Conservation (phyloP, 176 grass and related monocot genomes). For the Oryza punctata region DNA sequence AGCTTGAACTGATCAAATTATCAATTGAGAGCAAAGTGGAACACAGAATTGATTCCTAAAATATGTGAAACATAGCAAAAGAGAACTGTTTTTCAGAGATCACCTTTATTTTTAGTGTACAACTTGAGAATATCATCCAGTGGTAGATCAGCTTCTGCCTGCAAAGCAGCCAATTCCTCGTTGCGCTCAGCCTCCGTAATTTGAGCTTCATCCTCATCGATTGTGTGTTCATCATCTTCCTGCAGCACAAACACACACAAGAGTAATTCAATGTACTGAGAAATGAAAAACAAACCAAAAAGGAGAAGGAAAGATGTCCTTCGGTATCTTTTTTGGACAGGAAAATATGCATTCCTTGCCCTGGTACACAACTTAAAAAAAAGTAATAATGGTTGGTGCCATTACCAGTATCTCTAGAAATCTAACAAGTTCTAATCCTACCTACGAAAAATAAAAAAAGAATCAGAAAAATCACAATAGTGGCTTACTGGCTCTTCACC, state of each 20-base stretch:
- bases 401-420: background rate
- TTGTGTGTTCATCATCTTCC: conserved; percentile 89
- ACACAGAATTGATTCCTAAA: conserved; percentile 5
- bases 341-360: background rate
- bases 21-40: conserved; percentile 39
- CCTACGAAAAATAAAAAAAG: background rate
- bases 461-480: conserved; percentile 28
- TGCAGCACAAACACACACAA: conserved; percentile 42
- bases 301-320: background rate
- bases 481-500: conserved; percentile 77
- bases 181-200: conserved; percentile 77
- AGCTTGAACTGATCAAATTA: conserved; percentile 75
- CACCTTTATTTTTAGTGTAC: conserved; percentile 52
- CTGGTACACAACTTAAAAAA: background rate
- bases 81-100: conserved; percentile 29
- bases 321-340: background rate
- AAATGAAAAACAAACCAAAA: background rate
- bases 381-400: background rate
- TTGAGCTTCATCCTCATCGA: conserved; percentile 94
- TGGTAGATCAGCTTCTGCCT: conserved; percentile 92
- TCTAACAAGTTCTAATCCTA: background rate
- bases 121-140: conserved; percentile 71
- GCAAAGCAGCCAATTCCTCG: conserved; percentile 81
- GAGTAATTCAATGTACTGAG: background rate
- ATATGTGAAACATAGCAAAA: conserved; percentile 29